Evolutionary conservation across 1,284 basidiomycete species (phyloP).

Genomic region (Leccinum pachyderme): DNA sequence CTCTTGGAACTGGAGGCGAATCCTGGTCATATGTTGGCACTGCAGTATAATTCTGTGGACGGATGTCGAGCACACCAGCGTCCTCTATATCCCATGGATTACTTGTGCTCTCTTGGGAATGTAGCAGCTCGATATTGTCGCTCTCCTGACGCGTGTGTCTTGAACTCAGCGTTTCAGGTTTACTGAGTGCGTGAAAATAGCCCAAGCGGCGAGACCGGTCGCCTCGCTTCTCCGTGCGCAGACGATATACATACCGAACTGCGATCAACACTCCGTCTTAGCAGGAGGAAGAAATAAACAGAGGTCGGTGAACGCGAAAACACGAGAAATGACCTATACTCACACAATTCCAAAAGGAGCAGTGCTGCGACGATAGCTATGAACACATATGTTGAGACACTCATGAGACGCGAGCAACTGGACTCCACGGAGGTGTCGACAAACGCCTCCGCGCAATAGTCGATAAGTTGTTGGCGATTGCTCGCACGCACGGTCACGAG

Average conservation of each 20-base stretch:
- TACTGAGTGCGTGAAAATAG: slow-evolving; percentile 33
- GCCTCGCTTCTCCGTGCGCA: slow-evolving; percentile 48
- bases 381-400: slow-evolving; percentile 45
- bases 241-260: slow-evolving; percentile 57
- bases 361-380: slow-evolving; percentile 44
- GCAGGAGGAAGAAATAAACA: background rate
- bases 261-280: slow-evolving; percentile 57
- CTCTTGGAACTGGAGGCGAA: slow-evolving; percentile 1
- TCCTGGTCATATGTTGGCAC: slow-evolving; percentile 25
- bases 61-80: slow-evolving; percentile 24
- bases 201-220: slow-evolving; percentile 32
- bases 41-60: slow-evolving; percentile 15
- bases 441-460: slow-evolving; percentile 48
- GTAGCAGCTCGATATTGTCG: slow-evolving; percentile 32
- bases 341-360: slow-evolving; percentile 54
- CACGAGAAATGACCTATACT: slow-evolving; percentile 23
- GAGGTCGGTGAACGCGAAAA: background rate
- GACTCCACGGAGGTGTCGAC: slow-evolving; percentile 39
- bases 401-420: slow-evolving; percentile 45
- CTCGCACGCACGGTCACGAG: slow-evolving; percentile 48
- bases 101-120: slow-evolving; percentile 10
- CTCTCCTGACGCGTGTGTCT: slow-evolving; percentile 27
- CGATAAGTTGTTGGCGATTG: slow-evolving; percentile 40
- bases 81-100: slow-evolving; percentile 19
- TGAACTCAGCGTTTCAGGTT: slow-evolving; percentile 13